Base-by-base conservation (phyloP, 768 basidiomycete species). In the Kockovaella imperatae region DNA sequence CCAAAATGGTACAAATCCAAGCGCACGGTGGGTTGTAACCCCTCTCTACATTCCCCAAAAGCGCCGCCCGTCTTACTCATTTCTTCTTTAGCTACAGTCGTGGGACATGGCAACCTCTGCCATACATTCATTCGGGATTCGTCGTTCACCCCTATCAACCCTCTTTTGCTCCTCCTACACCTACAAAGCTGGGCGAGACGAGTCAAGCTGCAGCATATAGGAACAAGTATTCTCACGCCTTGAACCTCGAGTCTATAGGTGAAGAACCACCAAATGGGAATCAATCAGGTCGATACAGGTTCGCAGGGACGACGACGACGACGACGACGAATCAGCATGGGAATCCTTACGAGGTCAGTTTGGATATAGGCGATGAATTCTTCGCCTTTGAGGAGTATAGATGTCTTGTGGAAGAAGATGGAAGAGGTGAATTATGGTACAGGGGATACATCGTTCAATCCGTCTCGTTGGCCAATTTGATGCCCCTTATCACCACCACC, bases 351-450 rank as follows among this genome's bases (percentile, higher is more conserved):
- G 36, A 73, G 63, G 59, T 69, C 32, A 52, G 83, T 5, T 78
- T 97, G 47, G 90, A 95, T 59, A 84, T 96, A 24, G 93, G 93
- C 39, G 91, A 95, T 70, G 91, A 96, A 67, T 82, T 97, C 28
- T 96, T 96, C 72, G 89, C 90, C 15, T 96, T 96, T 63, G 93
- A 97, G 74, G 83, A 83, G 66, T 91, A 89, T 69, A 82, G 77
- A 18, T 60, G 60, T 0, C 83, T 84, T 10, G 75, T 75, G 42
- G 77, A 75, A 49, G 85, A 83, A 63, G 85, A 86, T 31, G 54
- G 54, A 14, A 55, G 59, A 45, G 80, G 79, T 11, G 84, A 86
- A 17, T 71, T 81, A 14, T 97, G 93, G 93, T 96, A 88, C 72
- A 77, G 93, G 74, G 93, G 93, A 86, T 95, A 69, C 70, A 86